Evolutionary conservation across 768 basidiomycete species (phyloP), one percentile per base, ranked within the genome.

Genomic region (Rhodotorula kratochvilovae): DNA sequence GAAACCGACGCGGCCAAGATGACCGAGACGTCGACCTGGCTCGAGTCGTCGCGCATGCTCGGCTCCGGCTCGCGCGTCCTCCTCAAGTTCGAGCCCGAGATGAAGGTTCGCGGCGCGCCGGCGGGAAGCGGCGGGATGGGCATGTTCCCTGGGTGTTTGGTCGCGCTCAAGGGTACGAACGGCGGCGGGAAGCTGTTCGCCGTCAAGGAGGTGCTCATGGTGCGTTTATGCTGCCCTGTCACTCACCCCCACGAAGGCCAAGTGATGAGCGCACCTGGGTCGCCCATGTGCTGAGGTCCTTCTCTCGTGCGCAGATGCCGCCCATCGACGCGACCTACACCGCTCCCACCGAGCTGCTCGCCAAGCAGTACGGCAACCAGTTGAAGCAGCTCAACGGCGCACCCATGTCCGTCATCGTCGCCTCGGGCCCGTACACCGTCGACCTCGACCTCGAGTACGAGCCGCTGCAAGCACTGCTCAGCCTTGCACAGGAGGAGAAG

Each of bases 151-250:
- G 96, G 96, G 7, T 88, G 88, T 39, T 86, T 98, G 62, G 89
- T 89, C 3, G 92, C 89, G 0, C 78, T 97, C 43, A 90, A 87
- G 71, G 96, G 96, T 0, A 86, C 85, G 79, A 98, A 98, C 80
- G 92, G 93, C 2, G 91, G 92, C 4, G 93, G 91, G 11, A 89
- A 87, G 5, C 87, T 87, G 82, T 98, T 97, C 78, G 83, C 87
- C 17, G 94, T 89, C 0, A 86, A 86, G 35, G 92, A 97, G 77
- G 83, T 95, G 16, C 80, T 96, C 48, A 82, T 87, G 74, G 95
- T 97, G 78, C 79, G 89, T 81, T 25, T 23, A 13, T 7, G 39
- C 39, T 39, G 39, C 39, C 39, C 45, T 8, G 19, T 35, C 27
- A 56, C 46, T 31, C 6, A 13, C n/a, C n/a, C n/a, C n/a, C n/a